phyloP scores from a whole-genome alignment of 2,329 filamentous ascomycete species.

The Colletotrichum liriopes region DNA sequence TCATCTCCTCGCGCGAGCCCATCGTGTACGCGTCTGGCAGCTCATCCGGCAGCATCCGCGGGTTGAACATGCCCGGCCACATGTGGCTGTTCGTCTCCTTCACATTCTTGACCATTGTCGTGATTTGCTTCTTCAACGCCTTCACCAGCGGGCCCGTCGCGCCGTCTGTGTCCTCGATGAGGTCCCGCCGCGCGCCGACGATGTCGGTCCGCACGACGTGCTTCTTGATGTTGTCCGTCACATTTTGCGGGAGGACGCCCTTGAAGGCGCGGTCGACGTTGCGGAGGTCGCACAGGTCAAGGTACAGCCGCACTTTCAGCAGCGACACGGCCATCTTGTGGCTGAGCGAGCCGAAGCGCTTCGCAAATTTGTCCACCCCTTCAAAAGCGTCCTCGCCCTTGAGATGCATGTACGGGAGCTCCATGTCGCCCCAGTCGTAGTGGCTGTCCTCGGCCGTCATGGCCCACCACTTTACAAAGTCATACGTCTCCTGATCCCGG shows the following conservation, averaged over 20 bases:
- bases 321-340: slow-evolving; percentile 43
- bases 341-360: slow-evolving; percentile 31
- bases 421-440: slow-evolving; percentile 46
- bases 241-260: background rate
- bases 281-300: slow-evolving; percentile 48
- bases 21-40: background rate
- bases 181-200: slow-evolving; percentile 1
- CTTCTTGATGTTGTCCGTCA: slow-evolving; percentile 10
- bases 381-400: slow-evolving; percentile 46
- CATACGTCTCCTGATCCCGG: slow-evolving; percentile 66
- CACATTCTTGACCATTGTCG: background rate
- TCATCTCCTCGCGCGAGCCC: slow-evolving; percentile 1
- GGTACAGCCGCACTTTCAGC: slow-evolving; percentile 49
- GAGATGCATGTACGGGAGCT: slow-evolving; percentile 45
- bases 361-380: slow-evolving; percentile 17
- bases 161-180: background rate
- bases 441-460: slow-evolving; percentile 35
- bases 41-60: background rate
- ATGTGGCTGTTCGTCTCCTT: background rate
- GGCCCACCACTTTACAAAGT: slow-evolving; percentile 57
- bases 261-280: slow-evolving; percentile 10
- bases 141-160: background rate
- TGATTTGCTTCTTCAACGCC: slow-evolving; percentile 15
- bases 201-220: slow-evolving; percentile 7
- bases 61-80: background rate